Conservation (phyloP, 2,329 filamentous ascomycete genomes). For the Scytalidium lignicola region DNA sequence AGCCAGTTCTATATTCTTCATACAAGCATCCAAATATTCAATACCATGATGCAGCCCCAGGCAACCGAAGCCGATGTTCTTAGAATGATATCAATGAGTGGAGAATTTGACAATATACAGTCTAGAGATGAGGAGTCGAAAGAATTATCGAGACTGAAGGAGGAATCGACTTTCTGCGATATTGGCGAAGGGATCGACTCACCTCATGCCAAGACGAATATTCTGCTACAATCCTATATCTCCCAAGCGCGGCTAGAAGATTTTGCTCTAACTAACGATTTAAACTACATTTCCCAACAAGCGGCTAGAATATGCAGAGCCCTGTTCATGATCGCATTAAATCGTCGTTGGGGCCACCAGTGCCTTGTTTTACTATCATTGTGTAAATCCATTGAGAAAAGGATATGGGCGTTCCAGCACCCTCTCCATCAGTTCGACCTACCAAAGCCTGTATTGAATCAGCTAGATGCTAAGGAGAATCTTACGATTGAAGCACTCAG, state of each 20-base stretch:
- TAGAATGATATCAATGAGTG: conserved; percentile 95
- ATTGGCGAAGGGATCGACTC: conserved; percentile 67
- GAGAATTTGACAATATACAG: conserved; percentile 96
- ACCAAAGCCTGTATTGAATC: conserved; percentile 73
- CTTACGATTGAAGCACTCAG: conserved; percentile 76
- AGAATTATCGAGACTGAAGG: conserved; percentile 70
- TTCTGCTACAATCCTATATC: conserved; percentile 90
- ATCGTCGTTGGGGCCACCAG: conserved; percentile 91
- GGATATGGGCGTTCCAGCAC: conserved; percentile 92
- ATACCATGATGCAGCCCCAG: conserved; percentile 82
- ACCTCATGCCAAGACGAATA: conserved; percentile 90
- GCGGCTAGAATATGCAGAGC: conserved; percentile 90
- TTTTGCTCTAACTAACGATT: conserved; percentile 87
- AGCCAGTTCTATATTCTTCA: conserved; percentile 97
- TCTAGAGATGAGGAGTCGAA: conserved; percentile 85
- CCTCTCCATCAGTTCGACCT: conserved; percentile 94
- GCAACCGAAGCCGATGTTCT: conserved; percentile 88
- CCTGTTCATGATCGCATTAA: conserved; percentile 95
- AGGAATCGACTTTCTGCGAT: conserved; percentile 67
- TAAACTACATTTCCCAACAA: conserved; percentile 93
- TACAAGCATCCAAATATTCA: conserved; percentile 92
- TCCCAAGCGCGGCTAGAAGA: conserved; percentile 84
- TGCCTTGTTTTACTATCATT: conserved; percentile 86
- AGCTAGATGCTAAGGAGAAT: conserved; percentile 76
- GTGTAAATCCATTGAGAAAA: conserved; percentile 95